These are phyloP conservation scores for Silene conica DNA, from an alignment of 148 eudicot genomes.

Conservation along the genomic window DNA sequence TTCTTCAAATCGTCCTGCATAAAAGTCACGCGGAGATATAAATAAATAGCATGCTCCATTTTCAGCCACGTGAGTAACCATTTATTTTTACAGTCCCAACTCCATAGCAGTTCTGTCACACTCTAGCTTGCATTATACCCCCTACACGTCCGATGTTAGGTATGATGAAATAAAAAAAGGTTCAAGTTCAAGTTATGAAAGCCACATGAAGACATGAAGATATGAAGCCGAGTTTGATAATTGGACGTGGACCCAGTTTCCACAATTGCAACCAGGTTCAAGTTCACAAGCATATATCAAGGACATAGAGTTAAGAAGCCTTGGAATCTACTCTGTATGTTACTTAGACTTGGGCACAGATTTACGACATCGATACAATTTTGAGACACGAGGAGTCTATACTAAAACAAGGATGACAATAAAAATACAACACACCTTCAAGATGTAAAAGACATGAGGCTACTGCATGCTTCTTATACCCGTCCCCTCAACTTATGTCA, in stretches of 20 bases:
- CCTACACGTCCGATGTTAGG: neutral
- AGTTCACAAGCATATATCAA: neutral
- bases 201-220: neutral
- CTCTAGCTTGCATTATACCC: neutral
- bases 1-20: slow-evolving; percentile 87
- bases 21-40: slow-evolving; percentile 6
- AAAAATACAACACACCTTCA: no score
- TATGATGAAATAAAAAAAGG: neutral
- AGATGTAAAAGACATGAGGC: no score
- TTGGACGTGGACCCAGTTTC: neutral
- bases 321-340: no score
- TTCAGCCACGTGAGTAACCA: neutral
- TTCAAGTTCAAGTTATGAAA: no score
- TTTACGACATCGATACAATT: no score
- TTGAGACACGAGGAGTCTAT: neutral
- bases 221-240: neutral
- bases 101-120: neutral
- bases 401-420: no score
- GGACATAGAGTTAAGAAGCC: no score
- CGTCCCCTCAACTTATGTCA: no score
- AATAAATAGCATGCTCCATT: neutral
- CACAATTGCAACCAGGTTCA: neutral
- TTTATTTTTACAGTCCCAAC: neutral
- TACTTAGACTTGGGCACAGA: no score
- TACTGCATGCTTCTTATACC: no score